Percentiles rank a stretch among this genome's conserved stretches.
Evolutionary conservation across 75 land plant species (phyloP).

Genomic region (Picea glauca): DNA sequence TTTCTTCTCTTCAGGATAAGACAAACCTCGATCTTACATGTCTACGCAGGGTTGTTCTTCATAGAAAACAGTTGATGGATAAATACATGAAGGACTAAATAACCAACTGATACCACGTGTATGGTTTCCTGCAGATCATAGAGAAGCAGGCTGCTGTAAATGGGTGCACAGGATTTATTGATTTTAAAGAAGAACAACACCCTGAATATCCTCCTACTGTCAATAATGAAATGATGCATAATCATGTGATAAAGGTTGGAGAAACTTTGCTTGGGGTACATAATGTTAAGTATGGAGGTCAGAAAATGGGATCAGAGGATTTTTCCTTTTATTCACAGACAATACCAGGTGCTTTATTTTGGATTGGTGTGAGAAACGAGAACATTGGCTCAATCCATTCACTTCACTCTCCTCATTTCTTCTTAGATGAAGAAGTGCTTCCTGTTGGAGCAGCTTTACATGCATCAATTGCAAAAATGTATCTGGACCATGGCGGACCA

Average conservation of each 20-base stretch:
- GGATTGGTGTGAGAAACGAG: constrained; percentile 53
- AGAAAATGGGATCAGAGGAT: constrained; percentile 75
- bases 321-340: constrained; percentile 70
- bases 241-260: constrained; percentile 56
- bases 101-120: not conserved
- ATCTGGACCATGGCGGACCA: constrained; percentile 25
- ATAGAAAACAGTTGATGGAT: not conserved
- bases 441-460: constrained; percentile 75
- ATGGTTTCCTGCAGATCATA: constrained; percentile 34
- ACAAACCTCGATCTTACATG: no score
- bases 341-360: constrained; percentile 48
- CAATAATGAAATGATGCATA: constrained; percentile 55
- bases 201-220: constrained; percentile 56
- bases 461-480: constrained; percentile 72
- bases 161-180: constrained; percentile 52
- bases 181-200: constrained; percentile 45
- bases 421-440: constrained; percentile 63
- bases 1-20: not conserved
- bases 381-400: constrained; percentile 17
- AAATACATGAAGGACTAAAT: not conserved
- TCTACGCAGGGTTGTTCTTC: no score
- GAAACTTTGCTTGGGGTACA: constrained; percentile 41
- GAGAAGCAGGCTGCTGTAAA: constrained; percentile 59
- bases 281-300: constrained; percentile 29
- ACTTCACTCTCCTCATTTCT: constrained; percentile 66